These are phyloP conservation scores for Mortierella sp. DNA, from an alignment of 371 early-diverging fungal species.

Conservation along the genomic window DNA sequence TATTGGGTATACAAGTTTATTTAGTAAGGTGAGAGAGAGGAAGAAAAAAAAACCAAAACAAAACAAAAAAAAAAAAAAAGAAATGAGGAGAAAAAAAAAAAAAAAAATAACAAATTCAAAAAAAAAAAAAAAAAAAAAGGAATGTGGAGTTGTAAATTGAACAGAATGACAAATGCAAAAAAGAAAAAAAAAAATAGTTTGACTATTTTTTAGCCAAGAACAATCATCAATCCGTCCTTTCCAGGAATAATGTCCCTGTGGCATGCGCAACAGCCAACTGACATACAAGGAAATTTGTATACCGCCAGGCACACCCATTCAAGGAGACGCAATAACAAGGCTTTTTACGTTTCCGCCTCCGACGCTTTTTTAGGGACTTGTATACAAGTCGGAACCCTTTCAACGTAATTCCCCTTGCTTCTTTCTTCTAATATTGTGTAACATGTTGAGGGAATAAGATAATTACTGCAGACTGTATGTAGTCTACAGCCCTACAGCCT, in stretches of 20 bases:
- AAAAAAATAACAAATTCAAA: background rate
- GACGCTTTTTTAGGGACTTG: no score
- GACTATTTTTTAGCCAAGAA: background rate
- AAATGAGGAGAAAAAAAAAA: background rate
- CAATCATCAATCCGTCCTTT: background rate
- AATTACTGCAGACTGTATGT: no score
- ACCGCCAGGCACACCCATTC: background rate
- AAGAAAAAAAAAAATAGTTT: no score
- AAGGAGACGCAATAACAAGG: no score
- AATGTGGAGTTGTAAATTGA: no score
- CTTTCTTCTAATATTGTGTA: no score
- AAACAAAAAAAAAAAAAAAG: background rate
- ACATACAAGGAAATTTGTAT: background rate
- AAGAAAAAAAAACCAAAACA: background rate
- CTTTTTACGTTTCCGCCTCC: no score
- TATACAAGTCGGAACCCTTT: no score
- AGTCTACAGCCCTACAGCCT: no score
- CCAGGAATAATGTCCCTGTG: background rate
- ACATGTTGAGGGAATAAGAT: no score
- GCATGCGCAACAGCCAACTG: background rate
- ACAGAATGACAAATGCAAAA: no score
- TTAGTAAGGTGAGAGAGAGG: background rate
- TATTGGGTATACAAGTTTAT: background rate
- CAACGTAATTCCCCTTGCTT: no score
- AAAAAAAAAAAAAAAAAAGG: background rate